These are phyloP conservation scores for Vishniacozyma victoriae DNA, from an alignment of 768 basidiomycete genomes.

Conservation along the genomic window DNA sequence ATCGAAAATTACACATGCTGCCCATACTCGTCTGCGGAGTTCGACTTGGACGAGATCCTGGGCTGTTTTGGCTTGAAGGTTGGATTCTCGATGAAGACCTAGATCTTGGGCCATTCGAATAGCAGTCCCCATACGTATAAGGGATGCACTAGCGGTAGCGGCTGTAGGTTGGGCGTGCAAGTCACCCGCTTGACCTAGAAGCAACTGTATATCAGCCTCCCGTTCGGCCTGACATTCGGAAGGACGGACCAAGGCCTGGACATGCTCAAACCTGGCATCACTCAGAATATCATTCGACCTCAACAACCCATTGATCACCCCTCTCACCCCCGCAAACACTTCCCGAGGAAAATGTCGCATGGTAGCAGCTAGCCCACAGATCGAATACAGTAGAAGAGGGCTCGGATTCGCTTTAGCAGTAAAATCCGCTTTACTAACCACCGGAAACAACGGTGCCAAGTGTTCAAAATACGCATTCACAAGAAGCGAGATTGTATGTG, in stretches of 20 bases:
- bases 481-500: conserved; percentile 52
- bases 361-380: conserved; percentile 83
- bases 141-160: conserved; percentile 74
- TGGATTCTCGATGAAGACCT: conserved; percentile 84
- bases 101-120: conserved; percentile 96
- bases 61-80: conserved; percentile 48
- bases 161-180: conserved; percentile 85
- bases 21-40: conserved; percentile 84
- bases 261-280: conserved; percentile 74
- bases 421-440: conserved; percentile 85
- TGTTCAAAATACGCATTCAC: conserved; percentile 93
- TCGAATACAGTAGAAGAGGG: conserved; percentile 76
- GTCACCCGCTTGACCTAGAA: conserved; percentile 58
- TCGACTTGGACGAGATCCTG: conserved; percentile 56
- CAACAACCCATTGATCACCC: conserved; percentile 76
- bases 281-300: conserved; percentile 86
- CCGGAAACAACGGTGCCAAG: conserved; percentile 71
- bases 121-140: conserved; percentile 77
- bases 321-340: conserved; percentile 85
- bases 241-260: conserved; percentile 63
- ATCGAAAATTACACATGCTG: conserved; percentile 87
- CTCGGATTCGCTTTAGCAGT: conserved; percentile 69
- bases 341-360: conserved; percentile 73
- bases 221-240: no score
- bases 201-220: conserved; percentile 14